Conservation (phyloP, 2,329 filamentous ascomycete genomes). For the Aspergillus alliaceus region DNA sequence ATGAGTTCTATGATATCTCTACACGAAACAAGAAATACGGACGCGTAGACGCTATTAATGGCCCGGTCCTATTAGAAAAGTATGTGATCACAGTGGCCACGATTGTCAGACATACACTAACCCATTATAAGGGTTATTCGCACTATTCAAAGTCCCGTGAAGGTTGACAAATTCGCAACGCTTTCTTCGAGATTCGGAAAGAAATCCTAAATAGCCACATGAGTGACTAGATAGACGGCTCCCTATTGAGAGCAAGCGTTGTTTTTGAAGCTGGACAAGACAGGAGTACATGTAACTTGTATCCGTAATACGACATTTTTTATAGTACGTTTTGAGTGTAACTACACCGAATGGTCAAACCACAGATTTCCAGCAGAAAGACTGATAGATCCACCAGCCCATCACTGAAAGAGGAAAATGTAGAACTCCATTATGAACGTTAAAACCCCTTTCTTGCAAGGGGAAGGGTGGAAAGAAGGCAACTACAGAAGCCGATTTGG, state of each 20-base stretch:
- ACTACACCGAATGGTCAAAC: not conserved
- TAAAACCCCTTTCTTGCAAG: not conserved
- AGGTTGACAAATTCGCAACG: slow-evolving; percentile 65
- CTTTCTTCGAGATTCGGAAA: slow-evolving; percentile 76
- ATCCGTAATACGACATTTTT: not conserved
- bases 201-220: slow-evolving; percentile 35
- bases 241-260: not conserved
- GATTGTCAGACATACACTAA: not conserved
- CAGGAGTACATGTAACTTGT: not conserved
- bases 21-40: slow-evolving; percentile 91
- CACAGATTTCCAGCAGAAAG: not conserved
- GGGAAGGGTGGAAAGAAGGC: not conserved
- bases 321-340: not conserved
- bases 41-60: slow-evolving; percentile 86
- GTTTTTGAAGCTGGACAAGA: no score
- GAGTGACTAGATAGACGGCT: not conserved
- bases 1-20: slow-evolving; percentile 93
- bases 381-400: not conserved
- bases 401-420: not conserved
- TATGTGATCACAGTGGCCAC: slow-evolving; percentile 41
- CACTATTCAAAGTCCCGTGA: slow-evolving; percentile 58
- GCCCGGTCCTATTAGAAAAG: slow-evolving; percentile 90
- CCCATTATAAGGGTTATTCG: slow-evolving; percentile 59
- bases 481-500: no score
- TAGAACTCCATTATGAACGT: not conserved